Evolutionary conservation across 768 basidiomycete species (phyloP).

Genomic region (Termitomyces sp.): DNA sequence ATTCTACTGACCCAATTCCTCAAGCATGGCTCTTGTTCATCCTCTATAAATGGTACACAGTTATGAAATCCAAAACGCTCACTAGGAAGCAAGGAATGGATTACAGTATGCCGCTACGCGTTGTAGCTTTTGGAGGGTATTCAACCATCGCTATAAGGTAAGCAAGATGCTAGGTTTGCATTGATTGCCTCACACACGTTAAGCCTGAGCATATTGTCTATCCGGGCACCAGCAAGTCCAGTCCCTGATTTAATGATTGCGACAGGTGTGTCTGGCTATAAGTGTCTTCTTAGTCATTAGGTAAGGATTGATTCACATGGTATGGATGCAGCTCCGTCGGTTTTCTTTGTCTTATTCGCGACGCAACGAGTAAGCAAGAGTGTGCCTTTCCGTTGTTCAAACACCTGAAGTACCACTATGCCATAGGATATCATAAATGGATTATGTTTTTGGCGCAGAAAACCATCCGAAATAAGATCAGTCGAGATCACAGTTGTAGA

Average conservation of each 20-base stretch:
- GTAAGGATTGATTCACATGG: background rate
- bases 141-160: conserved; percentile 37
- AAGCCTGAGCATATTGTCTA: conserved; percentile 40
- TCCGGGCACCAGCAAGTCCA: conserved; percentile 36
- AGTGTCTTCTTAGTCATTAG: background rate
- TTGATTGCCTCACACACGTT: background rate
- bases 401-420: background rate
- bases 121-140: conserved; percentile 38
- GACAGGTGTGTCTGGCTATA: conserved; percentile 24
- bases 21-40: conserved; percentile 36
- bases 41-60: conserved; percentile 28
- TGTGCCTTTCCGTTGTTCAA: background rate
- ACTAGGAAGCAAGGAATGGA: conserved; percentile 24
- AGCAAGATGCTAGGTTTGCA: background rate
- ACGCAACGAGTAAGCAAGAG: conserved; percentile 31
- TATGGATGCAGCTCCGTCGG: conserved; percentile 29
- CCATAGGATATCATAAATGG: conserved; percentile 30
- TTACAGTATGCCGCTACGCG: conserved; percentile 38
- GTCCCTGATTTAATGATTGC: conserved; percentile 43
- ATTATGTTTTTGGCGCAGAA: conserved; percentile 28
- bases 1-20: background rate
- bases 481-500: conserved; percentile 2
- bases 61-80: conserved; percentile 17
- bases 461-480: background rate
- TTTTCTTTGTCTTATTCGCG: conserved; percentile 40